A percentile compares a stretch with the other conserved stretches of the same genome.
Conservation (phyloP, 805 yeast genomes). For the Gaillardinia entomophila region DNA sequence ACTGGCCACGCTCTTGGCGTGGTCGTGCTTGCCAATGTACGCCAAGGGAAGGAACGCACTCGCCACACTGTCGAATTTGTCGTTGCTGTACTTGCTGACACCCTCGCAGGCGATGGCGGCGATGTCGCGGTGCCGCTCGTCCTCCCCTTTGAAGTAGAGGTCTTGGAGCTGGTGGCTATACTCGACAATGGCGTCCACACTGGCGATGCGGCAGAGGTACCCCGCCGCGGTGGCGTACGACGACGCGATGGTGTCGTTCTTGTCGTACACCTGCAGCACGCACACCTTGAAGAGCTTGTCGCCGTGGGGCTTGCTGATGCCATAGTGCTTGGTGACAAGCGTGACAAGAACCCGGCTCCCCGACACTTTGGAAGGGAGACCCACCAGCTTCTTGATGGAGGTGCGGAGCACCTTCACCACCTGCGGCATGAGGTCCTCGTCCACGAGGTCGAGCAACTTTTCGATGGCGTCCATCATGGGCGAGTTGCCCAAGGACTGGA, state of each 20-base stretch:
- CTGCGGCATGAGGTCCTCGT: constrained; percentile 41
- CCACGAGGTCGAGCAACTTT: constrained; percentile 53
- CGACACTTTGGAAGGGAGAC: constrained; percentile 86
- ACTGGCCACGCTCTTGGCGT: constrained; percentile 37
- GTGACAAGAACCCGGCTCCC: constrained; percentile 70
- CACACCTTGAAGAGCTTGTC: constrained; percentile 59
- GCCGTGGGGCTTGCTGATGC: constrained; percentile 44
- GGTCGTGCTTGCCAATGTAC: constrained; percentile 71
- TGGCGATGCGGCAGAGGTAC: constrained; percentile 60
- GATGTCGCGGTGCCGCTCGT: constrained; percentile 41
- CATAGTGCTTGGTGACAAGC: constrained; percentile 51
- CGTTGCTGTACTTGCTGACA: constrained; percentile 63
- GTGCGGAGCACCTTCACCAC: constrained; percentile 45
- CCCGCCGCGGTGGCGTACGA: constrained; percentile 82
- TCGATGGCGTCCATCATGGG: constrained; percentile 90
- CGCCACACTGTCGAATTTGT: constrained; percentile 56
- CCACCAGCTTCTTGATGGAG: constrained; percentile 67
- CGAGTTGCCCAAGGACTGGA: constrained; percentile 68
- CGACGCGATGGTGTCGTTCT: constrained; percentile 65
- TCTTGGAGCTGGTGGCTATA: constrained; percentile 47
- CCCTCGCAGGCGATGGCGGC: constrained; percentile 62
- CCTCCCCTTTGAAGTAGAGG: constrained; percentile 52
- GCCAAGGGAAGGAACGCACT: constrained; percentile 70
- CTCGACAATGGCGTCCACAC: constrained; percentile 44
- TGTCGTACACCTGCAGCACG: constrained; percentile 54